Evolutionary conservation across 2,329 filamentous ascomycete genomes (phyloP), one percentile per base, ranked within the genome.

Genomic region (Xylariaceae sp.): DNA sequence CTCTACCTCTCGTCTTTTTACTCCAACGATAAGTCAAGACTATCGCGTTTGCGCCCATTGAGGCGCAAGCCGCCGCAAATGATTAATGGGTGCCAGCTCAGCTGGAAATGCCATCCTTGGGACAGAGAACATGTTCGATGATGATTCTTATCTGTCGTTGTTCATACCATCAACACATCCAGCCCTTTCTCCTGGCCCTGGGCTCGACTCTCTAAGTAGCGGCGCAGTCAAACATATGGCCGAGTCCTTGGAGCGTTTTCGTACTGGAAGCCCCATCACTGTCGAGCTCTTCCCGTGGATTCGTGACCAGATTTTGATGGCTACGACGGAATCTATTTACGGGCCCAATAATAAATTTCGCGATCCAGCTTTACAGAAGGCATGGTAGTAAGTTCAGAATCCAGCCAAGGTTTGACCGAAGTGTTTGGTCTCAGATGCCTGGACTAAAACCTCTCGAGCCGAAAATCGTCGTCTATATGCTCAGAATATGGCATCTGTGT

Each of bases 321-420:
- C 56, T 6, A 57, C 52, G 1, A 57, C 52, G 0, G 44, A 59
- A n/a, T 31, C 41, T 6, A 43, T 53, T 6, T 59, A 54, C 31
- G 53, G 55, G 5, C 53, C 53, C 1, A 38, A 43, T 11, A 59
- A 59, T 18, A 55, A 54, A 0, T 55, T 57, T 19, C 39, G 49
- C 6, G 51, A 55, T 31, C 45, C 51, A 31, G 43, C n/a, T 3
- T 17, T 57, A 11, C 36, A 51, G 17, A 15, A 48, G 6, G 55
- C 55, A 7, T 59, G 51, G 55, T 50, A 52, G 48, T 53, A 55
- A 50, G 51, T 39, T 17, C 33, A 18, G 22, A 27, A 27, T 27
- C 7, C 22, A 27, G 7, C 22, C 22, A 27, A 27, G 7, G 7
- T 27, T 27, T 27, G 22, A 27, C 22, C 7, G 7, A 7, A 27